Conservation (phyloP, 176 grass and related monocot species). For the Carex parvula region DNA sequence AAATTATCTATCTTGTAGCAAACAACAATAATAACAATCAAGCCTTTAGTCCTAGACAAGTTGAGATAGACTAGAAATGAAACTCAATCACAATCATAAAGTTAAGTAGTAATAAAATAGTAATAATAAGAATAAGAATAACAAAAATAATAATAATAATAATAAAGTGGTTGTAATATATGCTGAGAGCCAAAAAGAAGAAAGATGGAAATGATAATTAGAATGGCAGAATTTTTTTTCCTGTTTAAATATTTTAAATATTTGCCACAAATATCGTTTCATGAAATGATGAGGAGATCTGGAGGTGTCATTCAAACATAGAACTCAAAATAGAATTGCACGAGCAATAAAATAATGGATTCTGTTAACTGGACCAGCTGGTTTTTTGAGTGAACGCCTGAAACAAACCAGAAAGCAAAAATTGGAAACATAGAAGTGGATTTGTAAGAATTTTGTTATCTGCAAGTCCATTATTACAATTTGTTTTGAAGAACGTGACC, state of each 20-base stretch:
- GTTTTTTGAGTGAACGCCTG: background rate
- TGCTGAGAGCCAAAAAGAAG: too few species aligned
- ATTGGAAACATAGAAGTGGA: background rate
- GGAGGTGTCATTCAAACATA: too few species aligned
- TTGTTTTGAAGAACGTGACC: background rate
- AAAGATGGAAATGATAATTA: too few species aligned
- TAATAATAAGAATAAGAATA: too few species aligned
- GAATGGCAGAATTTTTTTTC: background rate
- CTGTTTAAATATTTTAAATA: background rate
- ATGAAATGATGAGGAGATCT: background rate
- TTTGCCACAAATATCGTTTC: background rate
- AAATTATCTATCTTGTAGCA: too few species aligned
- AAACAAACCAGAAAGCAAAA: background rate
- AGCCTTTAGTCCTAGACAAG: too few species aligned
- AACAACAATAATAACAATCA: too few species aligned
- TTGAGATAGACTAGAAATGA: too few species aligned
- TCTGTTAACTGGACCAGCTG: background rate
- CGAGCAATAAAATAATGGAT: background rate
- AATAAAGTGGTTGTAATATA: too few species aligned
- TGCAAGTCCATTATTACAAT: background rate
- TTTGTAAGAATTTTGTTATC: background rate
- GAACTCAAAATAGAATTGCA: background rate
- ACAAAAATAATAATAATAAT: too few species aligned
- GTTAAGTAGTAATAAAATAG: too few species aligned
- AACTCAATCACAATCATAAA: too few species aligned